Evolutionary conservation across 371 early-diverging fungal genomes (phyloP).

Genomic region (Mortierella sp.): DNA sequence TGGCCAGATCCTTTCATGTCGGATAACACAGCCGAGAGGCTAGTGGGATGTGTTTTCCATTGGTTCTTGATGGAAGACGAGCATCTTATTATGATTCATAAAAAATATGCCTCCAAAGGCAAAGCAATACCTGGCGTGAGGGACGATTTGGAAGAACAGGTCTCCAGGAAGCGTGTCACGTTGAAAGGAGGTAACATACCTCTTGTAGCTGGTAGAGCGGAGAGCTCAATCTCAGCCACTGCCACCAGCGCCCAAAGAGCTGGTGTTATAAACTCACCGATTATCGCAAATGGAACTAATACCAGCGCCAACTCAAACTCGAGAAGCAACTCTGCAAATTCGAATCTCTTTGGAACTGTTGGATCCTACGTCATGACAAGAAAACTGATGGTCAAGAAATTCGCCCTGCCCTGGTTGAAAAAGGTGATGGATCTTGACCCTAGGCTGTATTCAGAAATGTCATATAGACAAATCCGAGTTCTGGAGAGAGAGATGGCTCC

Average conservation of each 20-base stretch:
- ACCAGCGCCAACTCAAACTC: slow-evolving; percentile 1
- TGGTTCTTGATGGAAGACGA: slow-evolving; percentile 72
- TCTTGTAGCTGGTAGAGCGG: neutral
- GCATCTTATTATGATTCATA: slow-evolving; percentile 41
- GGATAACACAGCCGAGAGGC: slow-evolving; percentile 60
- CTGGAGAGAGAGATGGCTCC: slow-evolving; percentile 50
- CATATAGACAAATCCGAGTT: slow-evolving; percentile 41
- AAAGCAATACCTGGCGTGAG: slow-evolving; percentile 47
- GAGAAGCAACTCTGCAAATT: slow-evolving; percentile 21
- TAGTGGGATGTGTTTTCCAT: slow-evolving; percentile 62
- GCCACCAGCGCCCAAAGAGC: neutral
- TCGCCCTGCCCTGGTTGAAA: slow-evolving; percentile 48
- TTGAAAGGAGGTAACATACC: neutral
- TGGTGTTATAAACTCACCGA: neutral
- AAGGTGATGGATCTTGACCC: slow-evolving; percentile 31
- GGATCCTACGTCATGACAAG: slow-evolving; percentile 45
- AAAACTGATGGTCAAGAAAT: slow-evolving; percentile 39
- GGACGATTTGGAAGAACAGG: slow-evolving; percentile 34
- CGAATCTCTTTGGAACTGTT: slow-evolving; percentile 38
- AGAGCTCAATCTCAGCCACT: slow-evolving; percentile 1
- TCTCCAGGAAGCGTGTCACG: slow-evolving; percentile 14
- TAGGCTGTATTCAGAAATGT: slow-evolving; percentile 32
- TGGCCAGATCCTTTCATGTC: slow-evolving; percentile 75
- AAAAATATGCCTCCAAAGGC: slow-evolving; percentile 42
- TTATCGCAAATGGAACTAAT: neutral